Conservation (phyloP, 2,329 filamentous ascomycete genomes). For the Dactylellina cionopaga region DNA sequence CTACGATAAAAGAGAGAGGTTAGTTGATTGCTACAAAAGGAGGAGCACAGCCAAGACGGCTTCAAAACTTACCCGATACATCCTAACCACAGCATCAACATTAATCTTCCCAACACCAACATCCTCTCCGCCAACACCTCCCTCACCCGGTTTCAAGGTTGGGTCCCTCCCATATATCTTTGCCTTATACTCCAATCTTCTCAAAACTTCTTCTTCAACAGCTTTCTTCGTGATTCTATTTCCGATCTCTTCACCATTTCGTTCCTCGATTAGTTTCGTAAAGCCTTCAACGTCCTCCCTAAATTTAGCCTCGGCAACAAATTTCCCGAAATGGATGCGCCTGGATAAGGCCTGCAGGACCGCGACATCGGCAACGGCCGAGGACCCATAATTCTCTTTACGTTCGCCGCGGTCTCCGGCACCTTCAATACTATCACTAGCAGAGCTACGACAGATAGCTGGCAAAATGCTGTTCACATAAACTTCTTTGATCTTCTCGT, state of each 20-base stretch:
- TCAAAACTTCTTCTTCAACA: constrained; percentile 91
- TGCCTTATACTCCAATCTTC: constrained; percentile 85
- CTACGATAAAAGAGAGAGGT: constrained; percentile 54
- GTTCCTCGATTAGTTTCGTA: constrained; percentile 80
- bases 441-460: constrained; percentile 75
- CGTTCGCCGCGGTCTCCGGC: constrained; percentile 83
- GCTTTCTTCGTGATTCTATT: constrained; percentile 87
- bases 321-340: constrained; percentile 97
- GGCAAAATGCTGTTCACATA: constrained; percentile 88
- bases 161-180: constrained; percentile 94
- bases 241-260: constrained; percentile 82
- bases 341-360: constrained; percentile 89
- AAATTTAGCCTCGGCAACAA: constrained; percentile 97
- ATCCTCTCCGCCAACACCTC: constrained; percentile 63
- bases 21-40: neutral
- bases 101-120: constrained; percentile 80
- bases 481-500: constrained; percentile 82
- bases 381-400: constrained; percentile 93
- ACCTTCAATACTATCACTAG: neutral
- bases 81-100: constrained; percentile 85
- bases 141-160: constrained; percentile 64
- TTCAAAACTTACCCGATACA: constrained; percentile 72
- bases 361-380: constrained; percentile 88
- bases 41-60: neutral
- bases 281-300: constrained; percentile 81